Conservation (phyloP, 148 eudicot species). For the Fagopyrum homotropicum region DNA sequence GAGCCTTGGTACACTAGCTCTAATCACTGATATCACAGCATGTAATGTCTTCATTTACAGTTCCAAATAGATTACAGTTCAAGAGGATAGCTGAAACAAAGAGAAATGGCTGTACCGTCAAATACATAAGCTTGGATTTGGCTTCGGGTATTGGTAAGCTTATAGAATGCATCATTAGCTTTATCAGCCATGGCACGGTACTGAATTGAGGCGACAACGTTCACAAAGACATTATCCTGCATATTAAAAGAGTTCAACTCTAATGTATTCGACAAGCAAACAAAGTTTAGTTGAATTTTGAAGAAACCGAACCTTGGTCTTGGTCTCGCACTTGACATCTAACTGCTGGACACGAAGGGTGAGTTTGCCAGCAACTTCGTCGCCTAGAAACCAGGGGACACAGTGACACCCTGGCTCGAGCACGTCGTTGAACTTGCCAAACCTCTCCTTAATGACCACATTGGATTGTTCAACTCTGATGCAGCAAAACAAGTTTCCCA, state of each 20-base stretch:
- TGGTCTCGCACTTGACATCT: conserved; percentile 45
- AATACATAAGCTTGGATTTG: conserved; percentile 60
- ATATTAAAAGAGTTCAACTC: background rate
- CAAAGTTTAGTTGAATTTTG: background rate
- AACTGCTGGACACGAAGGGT: conserved; percentile 40
- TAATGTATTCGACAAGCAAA: background rate
- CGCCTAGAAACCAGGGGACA: conserved; percentile 38
- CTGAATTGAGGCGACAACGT: conserved; percentile 46
- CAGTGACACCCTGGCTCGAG: conserved; percentile 46
- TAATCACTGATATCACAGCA: conserved; percentile 22
- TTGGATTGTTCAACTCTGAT: conserved; percentile 41
- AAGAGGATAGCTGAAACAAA: background rate
- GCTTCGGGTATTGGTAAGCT: conserved; percentile 40
- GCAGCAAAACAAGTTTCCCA: conserved; percentile 39
- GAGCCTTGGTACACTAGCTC: conserved; percentile 32
- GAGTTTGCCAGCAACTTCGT: conserved; percentile 27
- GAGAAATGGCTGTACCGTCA: conserved; percentile 25
- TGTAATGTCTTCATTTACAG: background rate
- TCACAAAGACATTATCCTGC: conserved; percentile 57
- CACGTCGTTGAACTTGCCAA: conserved; percentile 36
- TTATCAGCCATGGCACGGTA: conserved; percentile 38
- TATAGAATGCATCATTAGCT: conserved; percentile 49
- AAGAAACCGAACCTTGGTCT: conserved; percentile 30
- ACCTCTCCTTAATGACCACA: conserved; percentile 37
- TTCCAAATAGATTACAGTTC: background rate